Percentiles rank a stretch among this genome's conserved stretches.
Evolutionary conservation across 306 rosid species (phyloP).

Genomic region (Ochetophila trinervis): DNA sequence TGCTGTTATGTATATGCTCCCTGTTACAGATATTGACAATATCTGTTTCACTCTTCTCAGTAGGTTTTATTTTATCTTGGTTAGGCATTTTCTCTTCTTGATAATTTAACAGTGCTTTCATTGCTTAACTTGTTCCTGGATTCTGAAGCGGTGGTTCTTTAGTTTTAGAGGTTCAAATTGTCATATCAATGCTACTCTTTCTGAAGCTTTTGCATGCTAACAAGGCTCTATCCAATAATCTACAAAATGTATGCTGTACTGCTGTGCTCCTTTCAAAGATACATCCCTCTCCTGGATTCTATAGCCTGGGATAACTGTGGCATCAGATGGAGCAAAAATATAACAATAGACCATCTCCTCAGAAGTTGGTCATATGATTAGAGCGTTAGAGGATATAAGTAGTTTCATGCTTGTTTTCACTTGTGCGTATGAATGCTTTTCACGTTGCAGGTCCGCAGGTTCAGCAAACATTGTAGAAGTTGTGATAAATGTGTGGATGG

Average conservation of each 20-base stretch:
- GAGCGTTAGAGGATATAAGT: not conserved
- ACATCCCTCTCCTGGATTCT: not conserved
- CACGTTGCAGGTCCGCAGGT: slow-evolving; percentile 79
- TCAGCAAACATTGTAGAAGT: slow-evolving; percentile 97
- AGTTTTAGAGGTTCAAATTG: not conserved
- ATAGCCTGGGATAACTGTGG: not conserved
- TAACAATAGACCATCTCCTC: not conserved
- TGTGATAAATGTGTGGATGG: slow-evolving; percentile 98
- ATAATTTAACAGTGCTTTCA: not conserved
- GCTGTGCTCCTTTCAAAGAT: not conserved
- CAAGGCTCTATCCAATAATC: not conserved
- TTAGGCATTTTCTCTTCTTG: not conserved
- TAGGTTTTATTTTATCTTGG: not conserved
- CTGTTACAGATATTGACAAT: not conserved
- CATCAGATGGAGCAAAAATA: not conserved
- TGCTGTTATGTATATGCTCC: not conserved
- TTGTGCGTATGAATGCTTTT: slow-evolving; percentile 10
- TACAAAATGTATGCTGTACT: not conserved
- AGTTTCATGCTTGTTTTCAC: not conserved
- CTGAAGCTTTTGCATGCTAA: not conserved
- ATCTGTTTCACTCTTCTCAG: not conserved
- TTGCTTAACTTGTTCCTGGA: not conserved
- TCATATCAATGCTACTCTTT: not conserved
- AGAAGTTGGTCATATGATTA: slow-evolving; percentile 1
- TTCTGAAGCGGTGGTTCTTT: not conserved